A percentile compares a stretch with the other conserved stretches of the same genome.
These are phyloP conservation scores for Populus simonii DNA, from an alignment of 345 rosid species.

Conservation along the genomic window DNA sequence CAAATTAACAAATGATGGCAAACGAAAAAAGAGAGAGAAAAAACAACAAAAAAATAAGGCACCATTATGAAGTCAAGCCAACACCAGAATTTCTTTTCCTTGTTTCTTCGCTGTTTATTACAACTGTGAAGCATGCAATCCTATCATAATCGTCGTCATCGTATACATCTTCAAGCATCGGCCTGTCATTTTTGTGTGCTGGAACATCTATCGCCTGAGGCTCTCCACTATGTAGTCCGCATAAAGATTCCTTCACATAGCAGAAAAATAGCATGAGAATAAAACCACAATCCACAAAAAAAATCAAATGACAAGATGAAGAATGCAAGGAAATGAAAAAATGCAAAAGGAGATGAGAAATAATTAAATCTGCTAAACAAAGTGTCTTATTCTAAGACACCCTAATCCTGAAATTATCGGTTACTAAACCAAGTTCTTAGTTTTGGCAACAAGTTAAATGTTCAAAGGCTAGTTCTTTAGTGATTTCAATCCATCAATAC, in stretches of 20 bases:
- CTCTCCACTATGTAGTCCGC: conserved; percentile 32
- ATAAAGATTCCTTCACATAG: conserved; percentile 23
- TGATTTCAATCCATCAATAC: too few species aligned
- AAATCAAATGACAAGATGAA: too few species aligned
- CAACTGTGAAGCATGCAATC: background rate
- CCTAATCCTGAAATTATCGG: too few species aligned
- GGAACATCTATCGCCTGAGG: conserved; percentile 23
- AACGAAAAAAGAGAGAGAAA: background rate
- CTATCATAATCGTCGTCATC: background rate
- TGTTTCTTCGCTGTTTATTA: background rate
- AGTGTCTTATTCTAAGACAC: background rate
- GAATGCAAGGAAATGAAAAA: background rate
- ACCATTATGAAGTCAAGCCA: background rate
- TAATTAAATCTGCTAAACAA: background rate
- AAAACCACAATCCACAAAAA: background rate
- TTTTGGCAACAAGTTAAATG: background rate
- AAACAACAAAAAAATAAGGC: background rate
- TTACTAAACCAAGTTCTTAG: background rate
- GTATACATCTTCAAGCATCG: background rate
- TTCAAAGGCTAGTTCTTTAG: too few species aligned
- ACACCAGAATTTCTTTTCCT: background rate
- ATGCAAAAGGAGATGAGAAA: background rate
- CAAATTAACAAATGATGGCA: background rate
- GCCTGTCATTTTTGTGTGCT: background rate
- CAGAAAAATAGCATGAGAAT: background rate